Evolutionary conservation across 352 stramenopile genomes (phyloP), one percentile per base, ranked within the genome.

Genomic region (Phytopythium kandeliae): DNA sequence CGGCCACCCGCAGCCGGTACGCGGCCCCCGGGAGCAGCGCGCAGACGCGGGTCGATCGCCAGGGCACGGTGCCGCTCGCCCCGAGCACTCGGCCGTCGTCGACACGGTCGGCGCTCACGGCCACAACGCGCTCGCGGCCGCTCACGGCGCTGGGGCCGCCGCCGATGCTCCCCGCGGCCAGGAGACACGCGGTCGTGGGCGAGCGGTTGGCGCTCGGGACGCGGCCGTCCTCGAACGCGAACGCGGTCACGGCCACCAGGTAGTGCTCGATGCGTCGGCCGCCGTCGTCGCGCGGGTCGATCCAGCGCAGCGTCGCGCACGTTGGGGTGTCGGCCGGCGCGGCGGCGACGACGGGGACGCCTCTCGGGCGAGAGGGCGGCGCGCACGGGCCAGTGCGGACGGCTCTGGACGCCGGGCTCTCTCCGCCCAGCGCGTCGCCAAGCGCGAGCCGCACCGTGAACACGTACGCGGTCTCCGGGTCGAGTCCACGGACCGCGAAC

Each of bases 381-480:
- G 67, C 59, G 25, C 65, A 79, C 4, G 78, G 38, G 0, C 55
- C 60, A 1, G 78, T 91, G 15, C 57, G 55, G n/a, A 71, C 65
- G 24, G 57, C 61, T 17, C 62, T 61, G 22, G 79, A 89, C 28
- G 66, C 55, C 9, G 78, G 71, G 25, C 82, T 93, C 12, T 51
- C 55, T 26, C 82, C 56, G 1, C 78, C 82, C 31, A 64, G 52
- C 2, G 63, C 68, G 21, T 86, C 76, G 11, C 71, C 79, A 10
- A 91, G 65, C 47, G 73, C 71, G 25, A 91, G 66, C n/a, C 76
- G 79, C 21, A 93, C 65, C 3, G 68, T 69, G 59, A 93, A 89
- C 24, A 68, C 68, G 56, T 93, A 93, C n/a, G 58, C 50, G 1
- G 68, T 81, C 53, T 89, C 80, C 0, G 82, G 60, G 26, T 60